phyloP scores from a whole-genome alignment of 2,329 filamentous ascomycete species.

The Cladosporium sp. region DNA sequence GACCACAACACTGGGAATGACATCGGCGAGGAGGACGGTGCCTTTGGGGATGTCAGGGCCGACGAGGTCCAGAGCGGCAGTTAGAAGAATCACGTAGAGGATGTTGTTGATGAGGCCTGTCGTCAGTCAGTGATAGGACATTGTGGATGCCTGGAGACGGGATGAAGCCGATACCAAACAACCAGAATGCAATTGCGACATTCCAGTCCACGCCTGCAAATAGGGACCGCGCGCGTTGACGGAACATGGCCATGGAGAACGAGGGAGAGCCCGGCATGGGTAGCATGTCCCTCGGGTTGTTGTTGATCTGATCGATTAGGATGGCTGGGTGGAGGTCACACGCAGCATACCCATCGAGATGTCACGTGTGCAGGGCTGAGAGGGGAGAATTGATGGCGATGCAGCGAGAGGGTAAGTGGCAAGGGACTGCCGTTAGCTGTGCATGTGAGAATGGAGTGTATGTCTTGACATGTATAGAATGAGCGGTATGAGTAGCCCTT shows the following conservation, averaged over 20 bases:
- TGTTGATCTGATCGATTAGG: too few relatives aligned
- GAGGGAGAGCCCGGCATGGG: slow-evolving; percentile 55
- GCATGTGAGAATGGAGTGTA: too few relatives aligned
- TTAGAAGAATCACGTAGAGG: slow-evolving; percentile 95
- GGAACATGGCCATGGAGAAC: slow-evolving; percentile 71
- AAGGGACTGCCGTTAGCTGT: too few relatives aligned
- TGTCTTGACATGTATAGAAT: too few relatives aligned
- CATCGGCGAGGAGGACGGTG: slow-evolving; percentile 87
- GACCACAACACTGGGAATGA: slow-evolving; percentile 81
- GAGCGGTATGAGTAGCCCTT: too few relatives aligned
- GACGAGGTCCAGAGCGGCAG: slow-evolving; percentile 90
- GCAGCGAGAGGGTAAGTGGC: too few relatives aligned
- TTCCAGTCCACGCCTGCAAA: slow-evolving; percentile 66
- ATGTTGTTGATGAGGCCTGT: slow-evolving; percentile 88
- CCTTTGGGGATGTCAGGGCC: slow-evolving; percentile 82
- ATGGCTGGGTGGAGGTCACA: too few relatives aligned
- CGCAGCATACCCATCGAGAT: not conserved
- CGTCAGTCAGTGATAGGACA: not conserved
- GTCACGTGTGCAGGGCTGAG: too few relatives aligned
- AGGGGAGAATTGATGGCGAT: too few relatives aligned
- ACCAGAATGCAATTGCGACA: slow-evolving; percentile 82
- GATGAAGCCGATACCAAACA: slow-evolving; percentile 66
- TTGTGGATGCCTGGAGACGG: not conserved
- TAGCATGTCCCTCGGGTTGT: slow-evolving; percentile 30
- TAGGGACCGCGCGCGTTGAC: slow-evolving; percentile 58